Base-by-base conservation (phyloP, 441 rosid species). In the Rhodomyrtus psidioides region DNA sequence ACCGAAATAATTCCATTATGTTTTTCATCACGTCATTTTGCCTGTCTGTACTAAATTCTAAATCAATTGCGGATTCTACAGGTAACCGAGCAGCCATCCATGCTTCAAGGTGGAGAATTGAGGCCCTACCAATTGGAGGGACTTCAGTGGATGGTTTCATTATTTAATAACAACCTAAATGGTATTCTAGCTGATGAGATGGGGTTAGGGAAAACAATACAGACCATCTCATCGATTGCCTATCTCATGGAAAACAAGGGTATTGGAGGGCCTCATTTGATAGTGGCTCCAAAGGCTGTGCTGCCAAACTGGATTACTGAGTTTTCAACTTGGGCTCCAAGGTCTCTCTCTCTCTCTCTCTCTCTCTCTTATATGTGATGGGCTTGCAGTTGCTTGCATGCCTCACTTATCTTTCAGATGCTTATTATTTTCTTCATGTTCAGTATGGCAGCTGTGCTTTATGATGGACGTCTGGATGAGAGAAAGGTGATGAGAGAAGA, bases 141-240 rank as follows among this genome's bases (percentile, higher is more conserved):
- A 83, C 99, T 98, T 87, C 99, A 98, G 58, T 97, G 99, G 99
- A 98, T 98, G 99, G 91, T 98, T 44, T 98, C 99, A 83, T 90
- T 98, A 89, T 98, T 92, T 90, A 98, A 98, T 90, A 98, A 98
- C 94, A 95, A 97, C 89, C 94, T 98, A 65, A 98, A 98, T 89
- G 99, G 99, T 83, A 97, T 98, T 90, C 93, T 98, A 92, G 99
- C 99, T 81, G 99, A 98, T 90, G 99, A 98, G 94, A 98, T 98
- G 99, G 99, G 99, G 62, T 87, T 98, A 92, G 99, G 99, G 51
- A 98, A 98, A 90, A 97, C 99, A 82, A 98, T 98, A 86, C 99
- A 98, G 90, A 98, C 99, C 46, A 98, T 98, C 79, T 93, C 99
- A 16, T 87, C 96, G 90, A 91, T 98, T 89, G 99, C 99, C 3